Percentiles rank a stretch among this genome's conserved stretches.
phyloP scores from a whole-genome alignment of 2,329 filamentous ascomycete genomes.

The Aspergillus puulaauensis region DNA sequence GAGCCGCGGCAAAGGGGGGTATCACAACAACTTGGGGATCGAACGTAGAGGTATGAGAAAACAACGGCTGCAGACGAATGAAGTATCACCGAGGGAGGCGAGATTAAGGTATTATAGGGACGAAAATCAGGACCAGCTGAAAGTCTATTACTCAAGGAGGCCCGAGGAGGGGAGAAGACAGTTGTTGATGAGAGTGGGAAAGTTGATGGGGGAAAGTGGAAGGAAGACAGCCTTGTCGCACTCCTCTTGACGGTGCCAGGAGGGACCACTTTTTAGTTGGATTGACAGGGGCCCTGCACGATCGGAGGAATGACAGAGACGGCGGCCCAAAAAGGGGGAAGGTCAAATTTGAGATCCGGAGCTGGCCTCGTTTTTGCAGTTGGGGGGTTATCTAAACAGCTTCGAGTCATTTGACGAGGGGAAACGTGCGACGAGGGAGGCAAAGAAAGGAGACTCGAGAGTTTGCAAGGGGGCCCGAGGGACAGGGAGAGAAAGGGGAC shows the following conservation, averaged over 20 bases:
- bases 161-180: background rate
- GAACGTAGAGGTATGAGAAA: slow-evolving; percentile 2
- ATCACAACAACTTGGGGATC: slow-evolving; percentile 9
- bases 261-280: slow-evolving; percentile 18
- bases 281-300: slow-evolving; percentile 20
- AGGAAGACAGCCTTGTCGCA: slow-evolving; percentile 7
- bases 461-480: slow-evolving; percentile 4
- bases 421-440: background rate
- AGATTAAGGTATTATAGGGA: slow-evolving; percentile 12
- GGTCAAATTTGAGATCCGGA: background rate
- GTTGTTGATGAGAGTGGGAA: slow-evolving; percentile 6
- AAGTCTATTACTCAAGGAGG: slow-evolving; percentile 13
- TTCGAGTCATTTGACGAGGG: slow-evolving; percentile 1
- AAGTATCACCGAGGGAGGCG: slow-evolving; percentile 7
- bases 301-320: slow-evolving; percentile 15
- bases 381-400: background rate
- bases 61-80: slow-evolving; percentile 1
- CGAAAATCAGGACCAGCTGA: slow-evolving; percentile 33
- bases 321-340: slow-evolving; percentile 1
- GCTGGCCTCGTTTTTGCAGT: background rate
- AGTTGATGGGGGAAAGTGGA: background rate
- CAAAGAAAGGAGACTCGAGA: background rate
- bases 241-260: slow-evolving; percentile 10
- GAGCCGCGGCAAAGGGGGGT: slow-evolving; percentile 9
- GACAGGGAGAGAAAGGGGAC: slow-evolving; percentile 5